A percentile compares a stretch with the other conserved stretches of the same genome.
phyloP scores from a whole-genome alignment of 768 basidiomycete genomes.

The Boletales sp. region DNA sequence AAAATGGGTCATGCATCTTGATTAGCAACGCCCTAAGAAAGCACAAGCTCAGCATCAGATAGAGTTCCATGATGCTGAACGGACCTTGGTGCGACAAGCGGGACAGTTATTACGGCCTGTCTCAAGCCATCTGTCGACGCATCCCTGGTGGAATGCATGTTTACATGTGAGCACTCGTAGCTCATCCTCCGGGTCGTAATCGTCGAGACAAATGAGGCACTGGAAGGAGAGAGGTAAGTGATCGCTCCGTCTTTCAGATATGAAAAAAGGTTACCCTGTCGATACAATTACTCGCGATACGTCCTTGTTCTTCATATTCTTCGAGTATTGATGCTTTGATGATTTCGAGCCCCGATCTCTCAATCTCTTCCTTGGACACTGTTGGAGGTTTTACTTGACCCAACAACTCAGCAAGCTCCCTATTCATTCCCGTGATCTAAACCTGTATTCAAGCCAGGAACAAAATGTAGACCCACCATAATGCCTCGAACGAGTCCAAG shows the following conservation, averaged over 20 bases:
- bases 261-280: constrained; percentile 48
- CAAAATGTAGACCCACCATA: constrained; percentile 49
- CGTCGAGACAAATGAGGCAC: constrained; percentile 86
- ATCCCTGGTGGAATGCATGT: constrained; percentile 87
- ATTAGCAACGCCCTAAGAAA: constrained; percentile 22
- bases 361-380: constrained; percentile 79
- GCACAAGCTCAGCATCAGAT: background rate
- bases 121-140: constrained; percentile 87
- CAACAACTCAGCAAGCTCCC: constrained; percentile 80
- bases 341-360: constrained; percentile 74
- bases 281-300: constrained; percentile 70
- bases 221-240: constrained; percentile 22
- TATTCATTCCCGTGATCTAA: constrained; percentile 20
- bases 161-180: constrained; percentile 77
- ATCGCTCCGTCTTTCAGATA: background rate
- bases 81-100: constrained; percentile 77
- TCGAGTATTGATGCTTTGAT: constrained; percentile 52
- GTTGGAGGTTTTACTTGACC: constrained; percentile 83
- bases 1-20: constrained; percentile 15
- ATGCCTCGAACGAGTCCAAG: constrained; percentile 75
- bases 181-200: constrained; percentile 76
- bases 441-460: background rate
- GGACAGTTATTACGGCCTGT: constrained; percentile 89
- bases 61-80: constrained; percentile 11
- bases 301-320: constrained; percentile 56